Evolutionary conservation across 768 basidiomycete genomes (phyloP), one percentile per base, ranked within the genome.

Genomic region (Rhizopogon sp.): DNA sequence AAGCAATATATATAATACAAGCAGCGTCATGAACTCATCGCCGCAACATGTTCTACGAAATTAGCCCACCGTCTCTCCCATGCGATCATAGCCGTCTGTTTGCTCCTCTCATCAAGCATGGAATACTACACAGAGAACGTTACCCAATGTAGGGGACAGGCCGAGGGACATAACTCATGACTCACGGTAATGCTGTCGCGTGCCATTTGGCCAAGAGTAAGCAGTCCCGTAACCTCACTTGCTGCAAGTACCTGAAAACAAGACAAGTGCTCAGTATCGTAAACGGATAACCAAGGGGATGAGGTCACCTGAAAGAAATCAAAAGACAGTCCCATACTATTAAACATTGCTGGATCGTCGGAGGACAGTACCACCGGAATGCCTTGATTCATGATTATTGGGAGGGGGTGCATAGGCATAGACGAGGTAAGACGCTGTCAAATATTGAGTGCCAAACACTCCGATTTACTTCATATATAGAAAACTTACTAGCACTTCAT

Each of bases 311-410:
- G 88, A 68, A 77, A 90, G 67, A 82, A 89, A 69, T 89, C 88
- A 64, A 80, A 90, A 1, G 84, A 83, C 5, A 90, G 72, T 0
- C 87, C 87, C 80, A 85, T 81, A 61, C 82, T 86, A 14, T 84
- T 85, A 60, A 90, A 90, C n/a, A 83, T 78, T 1, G 85, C 73
- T 1, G 88, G 88, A 61, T 89, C 88, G 62, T 90, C 88, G 3
- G 83, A 87, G 60, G 76, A 83, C 8, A 91, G 73, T 2, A 80
- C 81, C 14, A 90, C 82, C 0, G 84, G 82, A 5, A 90, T 76
- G 0, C 87, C 87, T 59, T 87, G 76, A 68, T 85, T 88, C 53
- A 90, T 66, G 45, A 88, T 60, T 8, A 78, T 72, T 1, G 87
- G 84, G 29, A 90, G 74, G 1, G 85, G 86, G 62, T 89, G 87